Conservation (phyloP, 306 rosid species). For the Prunus dulcis region DNA sequence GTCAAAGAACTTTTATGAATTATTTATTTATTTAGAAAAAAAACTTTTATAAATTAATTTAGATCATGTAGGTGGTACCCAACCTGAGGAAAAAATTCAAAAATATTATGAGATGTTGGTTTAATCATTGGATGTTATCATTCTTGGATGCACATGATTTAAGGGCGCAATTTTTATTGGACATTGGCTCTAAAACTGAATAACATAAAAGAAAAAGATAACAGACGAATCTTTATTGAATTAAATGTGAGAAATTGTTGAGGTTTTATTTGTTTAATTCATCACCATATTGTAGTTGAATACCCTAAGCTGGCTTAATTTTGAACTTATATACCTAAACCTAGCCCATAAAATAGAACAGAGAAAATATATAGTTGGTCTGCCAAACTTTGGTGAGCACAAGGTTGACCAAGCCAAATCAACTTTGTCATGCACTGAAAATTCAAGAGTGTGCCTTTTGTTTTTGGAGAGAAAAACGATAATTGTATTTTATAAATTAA, state of each 20-base stretch:
- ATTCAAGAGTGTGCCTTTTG: background rate
- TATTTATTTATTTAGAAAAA: too few species aligned
- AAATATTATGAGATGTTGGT: background rate
- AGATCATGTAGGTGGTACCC: background rate
- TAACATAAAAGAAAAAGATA: background rate
- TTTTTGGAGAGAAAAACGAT: too few species aligned
- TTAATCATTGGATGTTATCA: constrained; percentile 15
- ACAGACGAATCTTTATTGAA: constrained; percentile 8
- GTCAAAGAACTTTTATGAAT: background rate
- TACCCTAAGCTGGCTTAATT: background rate
- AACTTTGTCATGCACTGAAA: background rate
- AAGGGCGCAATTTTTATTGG: background rate
- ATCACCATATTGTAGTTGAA: background rate
- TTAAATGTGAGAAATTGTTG: background rate
- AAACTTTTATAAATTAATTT: too few species aligned
- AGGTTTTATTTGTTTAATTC: background rate
- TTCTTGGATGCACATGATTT: background rate
- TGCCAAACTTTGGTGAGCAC: constrained; percentile 7
- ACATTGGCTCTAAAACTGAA: background rate
- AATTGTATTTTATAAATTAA: too few species aligned
- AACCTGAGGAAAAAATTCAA: constrained; percentile 4
- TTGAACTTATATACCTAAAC: background rate
- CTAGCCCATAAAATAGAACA: background rate
- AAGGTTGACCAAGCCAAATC: background rate
- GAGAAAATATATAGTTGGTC: background rate